Evolutionary conservation across 2,329 filamentous ascomycete species (phyloP), one percentile per base, ranked within the genome.

Genomic region (Cercospora citrullina): DNA sequence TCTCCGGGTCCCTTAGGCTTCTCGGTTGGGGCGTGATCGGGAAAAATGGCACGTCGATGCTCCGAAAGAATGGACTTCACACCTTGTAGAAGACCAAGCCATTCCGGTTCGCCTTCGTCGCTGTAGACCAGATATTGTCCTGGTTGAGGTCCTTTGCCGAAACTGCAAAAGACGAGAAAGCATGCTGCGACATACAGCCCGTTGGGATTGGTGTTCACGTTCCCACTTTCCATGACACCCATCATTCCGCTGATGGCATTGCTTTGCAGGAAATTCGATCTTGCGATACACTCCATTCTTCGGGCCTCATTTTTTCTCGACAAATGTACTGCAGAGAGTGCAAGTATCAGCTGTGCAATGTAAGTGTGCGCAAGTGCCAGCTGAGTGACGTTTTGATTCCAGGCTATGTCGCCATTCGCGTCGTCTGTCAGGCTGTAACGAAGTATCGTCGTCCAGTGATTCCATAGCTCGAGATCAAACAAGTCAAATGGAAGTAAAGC

Each of bases 291-390:
- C 16, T 30, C 51, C 7, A 45, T 7, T 26, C 28, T 33, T 21
- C 69, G 53, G 9, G 45, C 8, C 12, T 48, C 61, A 26, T 71
- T 63, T 7, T 31, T 31, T 21, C 69, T 63, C 12, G 65, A 66
- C 9, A 73, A 48, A 51, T 74, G 73, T 3, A 73, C 64, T 14
- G 73, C 73, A 10, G 73, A 72, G 5, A 73, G 51, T 16, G 72
- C 72, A 8, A 74, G 60, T 7, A 67, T 60, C 2, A 70, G 53
- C 18, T 72, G 71, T 18, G 72, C 67, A 18, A 72, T 60, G 58
- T 67, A 72, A 12, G 64, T 45, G n/a, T 72, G 66, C 5, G 45
- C 60, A 26, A 72, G 60, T 10, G 67, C 69, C n/a, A 67, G 31
- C 42, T 68, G 68, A 33, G 62, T 45, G 23, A 71, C 53, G 33